A percentile compares a stretch with the other conserved stretches of the same genome.
These are phyloP conservation scores for Plasmodium coatneyi DNA, from an alignment of 169 alveolate genomes.

Conservation along the genomic window DNA sequence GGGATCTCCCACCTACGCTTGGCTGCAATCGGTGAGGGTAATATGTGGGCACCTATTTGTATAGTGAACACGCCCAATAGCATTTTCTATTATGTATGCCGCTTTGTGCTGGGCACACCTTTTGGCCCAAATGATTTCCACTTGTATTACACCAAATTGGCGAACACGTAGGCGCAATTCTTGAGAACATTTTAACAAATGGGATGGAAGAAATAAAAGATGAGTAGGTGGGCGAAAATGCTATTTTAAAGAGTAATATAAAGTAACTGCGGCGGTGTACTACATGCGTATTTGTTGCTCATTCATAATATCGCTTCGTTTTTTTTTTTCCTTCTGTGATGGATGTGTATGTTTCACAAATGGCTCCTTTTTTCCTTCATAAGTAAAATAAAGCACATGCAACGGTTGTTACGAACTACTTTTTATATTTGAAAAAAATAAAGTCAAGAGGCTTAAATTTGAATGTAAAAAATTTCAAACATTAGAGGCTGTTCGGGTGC, in stretches of 20 bases:
- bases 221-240: background rate
- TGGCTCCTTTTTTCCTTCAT: background rate
- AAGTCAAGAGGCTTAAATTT: background rate
- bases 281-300: background rate
- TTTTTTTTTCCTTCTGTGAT: background rate
- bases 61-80: background rate
- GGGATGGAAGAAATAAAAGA: background rate
- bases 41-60: background rate
- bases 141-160: background rate
- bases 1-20: background rate
- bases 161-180: background rate
- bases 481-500: background rate
- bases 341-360: background rate
- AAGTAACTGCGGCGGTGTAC: background rate
- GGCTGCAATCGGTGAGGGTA: background rate
- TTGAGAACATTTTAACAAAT: background rate
- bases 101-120: background rate
- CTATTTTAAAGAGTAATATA: background rate
- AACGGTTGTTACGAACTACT: background rate
- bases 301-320: background rate
- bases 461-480: background rate
- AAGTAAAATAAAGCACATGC: background rate
- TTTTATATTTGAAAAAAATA: background rate
- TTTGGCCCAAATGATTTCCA: background rate
- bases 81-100: background rate